Conservation (phyloP, 192 early-diverging fungal genomes). For the Backusella macrospora region DNA sequence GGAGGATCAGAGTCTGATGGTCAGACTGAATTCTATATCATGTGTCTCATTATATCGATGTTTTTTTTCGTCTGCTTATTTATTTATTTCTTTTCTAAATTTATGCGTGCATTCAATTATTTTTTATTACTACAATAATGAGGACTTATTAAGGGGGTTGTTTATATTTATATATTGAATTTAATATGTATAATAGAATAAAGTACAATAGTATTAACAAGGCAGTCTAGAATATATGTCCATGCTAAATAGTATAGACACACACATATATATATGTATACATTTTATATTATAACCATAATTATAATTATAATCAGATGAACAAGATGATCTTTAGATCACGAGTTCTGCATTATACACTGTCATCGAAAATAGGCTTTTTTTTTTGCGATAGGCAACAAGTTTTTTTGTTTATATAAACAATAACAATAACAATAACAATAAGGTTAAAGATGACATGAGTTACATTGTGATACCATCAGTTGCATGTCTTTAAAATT, state of each 20-base stretch:
- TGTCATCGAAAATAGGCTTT: neutral
- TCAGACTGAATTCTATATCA: neutral
- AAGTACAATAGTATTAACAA: too few species aligned
- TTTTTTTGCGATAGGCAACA: neutral
- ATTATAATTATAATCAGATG: neutral
- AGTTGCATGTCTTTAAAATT: neutral
- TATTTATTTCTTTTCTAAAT: neutral
- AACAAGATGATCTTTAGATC: neutral
- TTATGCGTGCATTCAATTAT: neutral
- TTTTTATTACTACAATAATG: neutral
- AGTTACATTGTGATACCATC: neutral
- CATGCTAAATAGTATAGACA: too few species aligned
- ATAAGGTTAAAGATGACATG: too few species aligned
- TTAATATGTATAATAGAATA: neutral
- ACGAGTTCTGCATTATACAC: neutral
- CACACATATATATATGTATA: too few species aligned
- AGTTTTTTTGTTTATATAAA: too few species aligned
- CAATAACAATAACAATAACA: too few species aligned
- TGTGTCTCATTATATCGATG: neutral
- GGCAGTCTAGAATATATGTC: too few species aligned
- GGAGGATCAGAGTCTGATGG: constrained; percentile 2
- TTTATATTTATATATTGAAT: constrained; percentile 9
- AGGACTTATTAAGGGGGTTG: neutral
- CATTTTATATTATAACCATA: too few species aligned
- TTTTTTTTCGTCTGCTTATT: neutral